Conservation (phyloP, 305 asterid species). For the Petunia hybrid region DNA sequence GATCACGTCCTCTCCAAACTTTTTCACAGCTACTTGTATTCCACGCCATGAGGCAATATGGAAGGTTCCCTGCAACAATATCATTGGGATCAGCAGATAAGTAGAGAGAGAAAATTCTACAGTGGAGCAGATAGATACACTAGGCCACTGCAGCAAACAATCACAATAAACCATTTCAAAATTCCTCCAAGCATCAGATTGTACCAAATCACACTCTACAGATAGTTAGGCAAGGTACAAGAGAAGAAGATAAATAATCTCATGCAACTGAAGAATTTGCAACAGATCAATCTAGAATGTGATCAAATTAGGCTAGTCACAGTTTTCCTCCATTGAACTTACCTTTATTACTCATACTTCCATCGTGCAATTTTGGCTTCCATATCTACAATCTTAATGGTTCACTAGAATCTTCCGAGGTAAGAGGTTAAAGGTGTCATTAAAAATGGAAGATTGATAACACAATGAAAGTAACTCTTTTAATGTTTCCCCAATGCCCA, state of each 20-base stretch:
- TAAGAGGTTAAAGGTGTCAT: neutral
- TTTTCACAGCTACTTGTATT: conserved; percentile 87
- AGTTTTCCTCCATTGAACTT: neutral
- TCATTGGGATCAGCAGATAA: conserved; percentile 17
- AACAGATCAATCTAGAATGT: neutral
- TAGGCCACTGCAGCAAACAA: neutral
- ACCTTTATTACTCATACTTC: neutral
- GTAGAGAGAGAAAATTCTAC: neutral
- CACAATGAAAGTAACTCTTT: neutral
- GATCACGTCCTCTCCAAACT: conserved; percentile 73
- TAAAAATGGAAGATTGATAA: no score
- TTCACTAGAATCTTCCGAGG: conserved; percentile 1
- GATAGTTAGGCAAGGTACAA: neutral
- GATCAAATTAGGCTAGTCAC: neutral
- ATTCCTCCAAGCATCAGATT: neutral
- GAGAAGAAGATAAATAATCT: conserved; percentile 3
- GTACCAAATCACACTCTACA: neutral
- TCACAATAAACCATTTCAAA: neutral
- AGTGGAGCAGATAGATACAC: neutral
- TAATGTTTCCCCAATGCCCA: neutral
- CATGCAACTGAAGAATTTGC: neutral
- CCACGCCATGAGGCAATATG: conserved; percentile 88
- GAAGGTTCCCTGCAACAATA: conserved; percentile 77
- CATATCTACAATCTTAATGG: neutral
- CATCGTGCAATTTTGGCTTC: neutral